These are phyloP conservation scores for Exophiala phaeomuriformis DNA, from an alignment of 2,329 filamentous ascomycete species.

Conservation along the genomic window DNA sequence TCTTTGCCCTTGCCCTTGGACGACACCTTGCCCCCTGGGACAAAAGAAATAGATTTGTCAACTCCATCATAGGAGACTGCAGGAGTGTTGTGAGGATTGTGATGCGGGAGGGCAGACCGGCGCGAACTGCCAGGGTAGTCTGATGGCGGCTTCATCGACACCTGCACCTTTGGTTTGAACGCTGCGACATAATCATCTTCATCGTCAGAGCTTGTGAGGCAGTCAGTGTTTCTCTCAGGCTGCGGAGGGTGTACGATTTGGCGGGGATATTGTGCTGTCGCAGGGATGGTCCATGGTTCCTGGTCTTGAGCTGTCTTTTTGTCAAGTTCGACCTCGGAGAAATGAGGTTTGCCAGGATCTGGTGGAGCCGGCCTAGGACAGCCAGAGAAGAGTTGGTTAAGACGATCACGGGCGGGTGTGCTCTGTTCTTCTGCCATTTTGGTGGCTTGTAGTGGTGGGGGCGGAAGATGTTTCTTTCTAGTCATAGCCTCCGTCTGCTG, in stretches of 20 bases:
- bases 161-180: constrained; percentile 18
- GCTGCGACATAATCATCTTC: constrained; percentile 26
- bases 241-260: constrained; percentile 6
- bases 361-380: constrained; percentile 11
- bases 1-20: background rate
- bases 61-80: background rate
- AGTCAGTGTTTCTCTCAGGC: constrained; percentile 1
- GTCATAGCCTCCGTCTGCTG: too few relatives aligned
- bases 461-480: too few relatives aligned
- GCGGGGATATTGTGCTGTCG: constrained; percentile 8
- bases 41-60: constrained; percentile 1
- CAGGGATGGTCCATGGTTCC: constrained; percentile 6
- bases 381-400: constrained; percentile 16
- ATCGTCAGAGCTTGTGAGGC: constrained; percentile 18
- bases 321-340: constrained; percentile 17
- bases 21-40: constrained; percentile 9
- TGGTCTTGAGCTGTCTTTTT: constrained; percentile 11
- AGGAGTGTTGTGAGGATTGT: background rate
- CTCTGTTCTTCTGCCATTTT: constrained; percentile 18
- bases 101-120: background rate
- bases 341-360: constrained; percentile 9
- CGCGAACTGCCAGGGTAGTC: background rate
- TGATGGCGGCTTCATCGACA: constrained; percentile 14
- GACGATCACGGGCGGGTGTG: constrained; percentile 8
- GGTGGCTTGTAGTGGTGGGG: too few relatives aligned